Evolutionary conservation across 768 basidiomycete genomes (phyloP).

Genomic region (Auricularia sp.): DNA sequence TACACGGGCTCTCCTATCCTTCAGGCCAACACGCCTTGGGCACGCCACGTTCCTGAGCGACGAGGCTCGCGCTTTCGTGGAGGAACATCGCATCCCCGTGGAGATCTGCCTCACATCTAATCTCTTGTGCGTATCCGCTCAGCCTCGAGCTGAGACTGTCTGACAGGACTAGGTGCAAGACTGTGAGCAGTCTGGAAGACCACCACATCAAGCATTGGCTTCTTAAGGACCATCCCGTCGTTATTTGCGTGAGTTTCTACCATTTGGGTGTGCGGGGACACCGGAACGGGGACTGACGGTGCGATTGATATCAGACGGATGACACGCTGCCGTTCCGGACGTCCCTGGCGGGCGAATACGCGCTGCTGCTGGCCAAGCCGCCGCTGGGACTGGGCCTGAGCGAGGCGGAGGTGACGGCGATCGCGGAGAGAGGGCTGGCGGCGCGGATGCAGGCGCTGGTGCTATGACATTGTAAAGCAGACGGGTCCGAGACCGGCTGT

Average conservation of each 20-base stretch:
- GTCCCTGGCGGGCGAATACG: slow-evolving; percentile 67
- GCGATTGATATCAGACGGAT: slow-evolving; percentile 50
- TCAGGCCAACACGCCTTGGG: slow-evolving; percentile 71
- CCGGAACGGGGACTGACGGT: background rate
- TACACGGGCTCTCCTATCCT: slow-evolving; percentile 49
- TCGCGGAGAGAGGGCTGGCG: slow-evolving; percentile 54
- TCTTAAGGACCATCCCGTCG: slow-evolving; percentile 49
- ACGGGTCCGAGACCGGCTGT: background rate
- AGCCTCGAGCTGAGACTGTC: background rate
- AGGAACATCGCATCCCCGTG: slow-evolving; percentile 46
- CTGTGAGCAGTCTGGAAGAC: slow-evolving; percentile 49
- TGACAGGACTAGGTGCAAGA: slow-evolving; percentile 46
- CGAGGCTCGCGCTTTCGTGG: slow-evolving; percentile 45
- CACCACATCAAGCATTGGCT: slow-evolving; percentile 70
- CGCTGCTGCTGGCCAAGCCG: slow-evolving; percentile 59
- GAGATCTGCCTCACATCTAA: slow-evolving; percentile 81
- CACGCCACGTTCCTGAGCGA: slow-evolving; percentile 46
- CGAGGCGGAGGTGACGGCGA: slow-evolving; percentile 40
- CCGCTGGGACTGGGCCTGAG: slow-evolving; percentile 63
- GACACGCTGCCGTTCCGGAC: slow-evolving; percentile 72
- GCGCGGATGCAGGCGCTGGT: background rate
- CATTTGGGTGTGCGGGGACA: background rate
- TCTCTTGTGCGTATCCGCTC: slow-evolving; percentile 35
- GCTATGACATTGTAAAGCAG: background rate
- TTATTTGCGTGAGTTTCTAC: slow-evolving; percentile 54